Base-by-base conservation (phyloP, 2,329 filamentous ascomycete species). In the Whalleya microplaca region DNA sequence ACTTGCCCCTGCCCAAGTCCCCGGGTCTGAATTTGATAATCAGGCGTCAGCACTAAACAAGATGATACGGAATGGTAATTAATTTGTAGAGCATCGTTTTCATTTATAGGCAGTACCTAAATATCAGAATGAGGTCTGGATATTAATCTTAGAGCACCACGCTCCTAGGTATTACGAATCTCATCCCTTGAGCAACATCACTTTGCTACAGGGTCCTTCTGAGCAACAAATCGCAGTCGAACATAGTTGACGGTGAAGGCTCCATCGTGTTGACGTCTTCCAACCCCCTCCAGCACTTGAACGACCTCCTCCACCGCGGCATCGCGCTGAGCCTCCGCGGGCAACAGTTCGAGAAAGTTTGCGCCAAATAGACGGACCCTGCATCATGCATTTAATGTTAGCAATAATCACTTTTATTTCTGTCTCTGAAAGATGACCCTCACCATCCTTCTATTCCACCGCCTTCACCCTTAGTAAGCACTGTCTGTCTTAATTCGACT, bases 321-420 rank as follows among this genome's bases (percentile, higher is more conserved):
- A 32, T 55, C 48, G 14, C 46, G 47, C 21, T 45, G 41, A 21
- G 47, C 47, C 12, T 47, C 14, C 12, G 21, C 27, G 3, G 47
- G 19, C n/a, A 55, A 20, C 18, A 51, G 53, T 14, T 44, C 32
- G 21, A 55, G 42, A 29, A 50, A 55, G 37, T 51, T 44, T 21
- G 47, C 43, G 8, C 53, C 37, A 37, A 55, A 55, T 2, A 55
- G 37, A 37, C 53, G 53, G 21, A 55, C 42, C 42, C 52, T 55
- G 42, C 16, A 42, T 32, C n/a, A 45, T 37, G 18, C 27, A n/a
- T 14, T 18, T 12, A 37, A 3, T 12, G 32, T 55, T 21, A 49
- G 41, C 29, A 10, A 21, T 21, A 9, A 16, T 29, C 41, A 29
- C 12, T 29, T 20, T 29, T 10, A 19, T 20, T 32, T 41, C 6